Evolutionary conservation across 495 filamentous ascomycete species (phyloP), one percentile per base, ranked within the genome.

Genomic region (Aspergillus avenaceus): DNA sequence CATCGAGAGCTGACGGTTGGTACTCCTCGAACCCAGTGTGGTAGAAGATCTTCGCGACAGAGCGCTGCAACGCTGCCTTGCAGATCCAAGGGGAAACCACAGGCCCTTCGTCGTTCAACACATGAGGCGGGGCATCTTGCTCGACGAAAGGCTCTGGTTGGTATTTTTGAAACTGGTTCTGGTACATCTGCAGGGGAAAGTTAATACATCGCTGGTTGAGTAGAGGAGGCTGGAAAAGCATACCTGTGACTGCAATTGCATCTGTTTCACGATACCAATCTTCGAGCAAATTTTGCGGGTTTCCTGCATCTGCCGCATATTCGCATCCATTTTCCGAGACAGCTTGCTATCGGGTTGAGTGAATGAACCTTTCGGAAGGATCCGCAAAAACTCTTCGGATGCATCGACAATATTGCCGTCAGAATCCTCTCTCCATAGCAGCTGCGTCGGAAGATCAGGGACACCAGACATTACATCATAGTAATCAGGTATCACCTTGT

Each of bases 151-250:
- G 88, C 64, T 92, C 87, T 2, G 91, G 90, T 36, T 97, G 84
- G 62, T 97, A 96, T 69, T 97, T 97, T 55, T 91, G 90, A 55
- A 99, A 97, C 63, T 99, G 93, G 60, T 97, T 97, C 59, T 90
- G 84, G 63, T 97, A 98, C 75, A 96, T 90, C 90, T 95, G 58
- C 42, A n/a, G 47, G 29, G 23, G 50, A 27, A 36, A 21, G 7
- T 34, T 34, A 26, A 8, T 4, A 37, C 9, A 8, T 40, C 14
- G 6, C n/a, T 37, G 5, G 5, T 18, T 13, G 8, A 12, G 1
- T n/a, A 16, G 6, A n/a, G 2, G 23, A 13, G 23, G n/a, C 1
- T 28, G 19, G n/a, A 18, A 45, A 36, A 0, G 24, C 59, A 56
- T 83, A 91, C 91, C 81, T 96, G 93, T 38, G 91, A 86, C 61